These are phyloP conservation scores for Lathyrus tuberosus DNA, from an alignment of 306 rosid genomes.

Conservation along the genomic window DNA sequence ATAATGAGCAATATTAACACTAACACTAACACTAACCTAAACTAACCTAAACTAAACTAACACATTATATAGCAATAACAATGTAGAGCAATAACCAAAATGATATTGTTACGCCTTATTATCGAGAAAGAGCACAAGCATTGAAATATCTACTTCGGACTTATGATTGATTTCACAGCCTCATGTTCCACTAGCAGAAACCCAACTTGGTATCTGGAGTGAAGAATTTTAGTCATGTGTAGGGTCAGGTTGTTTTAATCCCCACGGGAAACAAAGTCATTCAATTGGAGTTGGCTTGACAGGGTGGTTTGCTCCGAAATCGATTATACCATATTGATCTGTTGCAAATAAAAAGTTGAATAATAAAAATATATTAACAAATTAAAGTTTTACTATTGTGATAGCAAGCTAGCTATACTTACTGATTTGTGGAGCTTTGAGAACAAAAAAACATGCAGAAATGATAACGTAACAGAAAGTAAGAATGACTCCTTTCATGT, in stretches of 20 bases:
- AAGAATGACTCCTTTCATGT: constrained; percentile 84
- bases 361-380: not conserved
- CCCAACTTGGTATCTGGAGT: constrained; percentile 14
- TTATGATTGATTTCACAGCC: constrained; percentile 31
- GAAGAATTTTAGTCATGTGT: constrained; percentile 32
- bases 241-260: constrained; percentile 30
- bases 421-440: constrained; percentile 50
- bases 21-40: too few relatives aligned
- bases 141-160: constrained; percentile 19
- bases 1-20: too few relatives aligned
- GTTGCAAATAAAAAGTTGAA: constrained; percentile 7
- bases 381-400: not conserved
- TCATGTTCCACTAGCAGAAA: constrained; percentile 13
- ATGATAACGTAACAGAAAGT: constrained; percentile 73
- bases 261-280: constrained; percentile 32
- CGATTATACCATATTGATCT: constrained; percentile 46
- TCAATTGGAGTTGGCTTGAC: constrained; percentile 49
- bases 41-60: too few relatives aligned
- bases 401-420: constrained; percentile 34
- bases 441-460: constrained; percentile 82
- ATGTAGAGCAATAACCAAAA: constrained; percentile 4
- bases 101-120: constrained; percentile 47
- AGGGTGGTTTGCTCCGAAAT: constrained; percentile 39
- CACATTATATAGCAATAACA: too few relatives aligned
- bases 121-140: constrained; percentile 41